Conservation (phyloP, 768 basidiomycete species). For the Tylopilus intermedius region DNA sequence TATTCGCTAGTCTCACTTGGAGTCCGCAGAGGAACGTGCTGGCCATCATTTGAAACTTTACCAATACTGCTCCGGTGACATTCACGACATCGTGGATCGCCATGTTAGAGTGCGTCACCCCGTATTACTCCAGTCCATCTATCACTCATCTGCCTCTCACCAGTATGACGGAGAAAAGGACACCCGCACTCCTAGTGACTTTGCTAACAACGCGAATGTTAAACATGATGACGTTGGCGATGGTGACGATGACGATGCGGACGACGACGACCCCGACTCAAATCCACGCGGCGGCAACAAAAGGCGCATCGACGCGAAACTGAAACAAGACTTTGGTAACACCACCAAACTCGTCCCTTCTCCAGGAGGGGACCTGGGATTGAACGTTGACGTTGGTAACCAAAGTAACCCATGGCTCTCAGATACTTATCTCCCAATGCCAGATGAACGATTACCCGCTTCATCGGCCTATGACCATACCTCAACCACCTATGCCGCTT, state of each 20-base stretch:
- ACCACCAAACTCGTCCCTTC: constrained; percentile 18
- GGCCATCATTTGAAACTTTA: constrained; percentile 79
- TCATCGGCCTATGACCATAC: constrained; percentile 31
- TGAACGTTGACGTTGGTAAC: constrained; percentile 25
- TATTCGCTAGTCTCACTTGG: background rate
- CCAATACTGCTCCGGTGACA: constrained; percentile 73
- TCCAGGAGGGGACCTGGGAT: constrained; percentile 15
- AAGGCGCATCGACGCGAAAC: constrained; percentile 24
- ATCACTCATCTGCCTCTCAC: background rate
- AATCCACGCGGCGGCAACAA: constrained; percentile 16
- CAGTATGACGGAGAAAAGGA: constrained; percentile 53
- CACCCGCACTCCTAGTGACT: constrained; percentile 45
- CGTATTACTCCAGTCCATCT: constrained; percentile 2
- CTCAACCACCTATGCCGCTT: constrained; percentile 30
- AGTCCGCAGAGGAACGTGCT: constrained; percentile 60
- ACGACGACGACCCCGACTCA: constrained; percentile 30
- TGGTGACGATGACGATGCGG: constrained; percentile 36
- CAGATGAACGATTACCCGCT: constrained; percentile 27
- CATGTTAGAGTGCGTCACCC: constrained; percentile 47
- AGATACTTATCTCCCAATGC: constrained; percentile 1
- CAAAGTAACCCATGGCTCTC: background rate
- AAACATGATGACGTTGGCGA: constrained; percentile 36
- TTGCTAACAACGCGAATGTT: constrained; percentile 33
- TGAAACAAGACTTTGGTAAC: constrained; percentile 27
- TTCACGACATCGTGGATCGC: constrained; percentile 64